Percentiles rank a stretch among this genome's conserved stretches.
phyloP scores from a whole-genome alignment of 164 flowering plant genomes.

The Magnolia kwangsiensis region DNA sequence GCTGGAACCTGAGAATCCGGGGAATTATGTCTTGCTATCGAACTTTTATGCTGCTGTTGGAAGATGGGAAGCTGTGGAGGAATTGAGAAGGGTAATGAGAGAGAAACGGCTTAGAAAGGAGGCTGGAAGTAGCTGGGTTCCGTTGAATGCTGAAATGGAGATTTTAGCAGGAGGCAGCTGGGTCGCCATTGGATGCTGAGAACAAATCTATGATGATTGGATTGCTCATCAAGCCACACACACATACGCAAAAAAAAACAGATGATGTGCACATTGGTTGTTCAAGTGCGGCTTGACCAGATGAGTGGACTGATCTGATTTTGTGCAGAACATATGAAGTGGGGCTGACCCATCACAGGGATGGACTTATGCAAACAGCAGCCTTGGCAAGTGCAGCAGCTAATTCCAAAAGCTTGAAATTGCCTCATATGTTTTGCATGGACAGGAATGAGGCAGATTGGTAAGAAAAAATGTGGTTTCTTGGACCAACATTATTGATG shows the following conservation, averaged over 20 bases:
- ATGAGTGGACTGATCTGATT: no score
- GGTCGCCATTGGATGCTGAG: no score
- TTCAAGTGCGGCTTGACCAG: no score
- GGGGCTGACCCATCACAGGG: no score
- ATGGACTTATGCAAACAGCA: no score
- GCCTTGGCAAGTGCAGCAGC: no score
- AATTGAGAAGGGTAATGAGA: slow-evolving; percentile 36
- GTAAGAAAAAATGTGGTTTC: slow-evolving; percentile 30
- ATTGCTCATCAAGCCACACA: no score
- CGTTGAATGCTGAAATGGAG: slow-evolving; percentile 1
- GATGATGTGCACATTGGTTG: no score
- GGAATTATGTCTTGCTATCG: slow-evolving; percentile 37
- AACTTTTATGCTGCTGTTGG: slow-evolving; percentile 57
- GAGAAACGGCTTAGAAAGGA: slow-evolving; percentile 40
- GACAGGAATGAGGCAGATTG: slow-evolving; percentile 17
- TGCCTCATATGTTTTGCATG: slow-evolving; percentile 2
- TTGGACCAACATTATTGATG: slow-evolving; percentile 54
- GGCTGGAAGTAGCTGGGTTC: slow-evolving; percentile 45
- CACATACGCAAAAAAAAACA: no score
- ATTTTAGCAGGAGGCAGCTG: neutral
- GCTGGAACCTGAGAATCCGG: slow-evolving; percentile 46
- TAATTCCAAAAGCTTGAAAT: no score
- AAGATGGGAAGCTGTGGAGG: slow-evolving; percentile 43
- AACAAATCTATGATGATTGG: no score
- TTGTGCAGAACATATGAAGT: no score